These are phyloP conservation scores for Capsicum chinense DNA, from an alignment of 257 asterid genomes.

Conservation along the genomic window DNA sequence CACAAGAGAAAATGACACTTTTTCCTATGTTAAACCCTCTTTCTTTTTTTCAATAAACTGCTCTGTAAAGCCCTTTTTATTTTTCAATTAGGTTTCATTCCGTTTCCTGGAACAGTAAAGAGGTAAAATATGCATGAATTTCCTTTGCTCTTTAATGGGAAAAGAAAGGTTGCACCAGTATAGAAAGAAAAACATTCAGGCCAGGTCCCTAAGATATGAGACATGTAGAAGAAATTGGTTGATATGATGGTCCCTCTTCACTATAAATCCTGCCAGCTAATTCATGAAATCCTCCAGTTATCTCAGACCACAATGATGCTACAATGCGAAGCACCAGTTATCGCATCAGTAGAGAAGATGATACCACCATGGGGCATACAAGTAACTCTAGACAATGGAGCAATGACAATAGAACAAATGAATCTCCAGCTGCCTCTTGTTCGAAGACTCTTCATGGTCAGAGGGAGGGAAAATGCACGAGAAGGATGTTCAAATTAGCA, in stretches of 20 bases:
- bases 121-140: constrained; percentile 26
- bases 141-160: constrained; percentile 6
- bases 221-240: not conserved
- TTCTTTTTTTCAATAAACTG: not conserved
- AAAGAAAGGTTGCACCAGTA: not conserved
- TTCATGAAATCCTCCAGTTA: constrained; percentile 20
- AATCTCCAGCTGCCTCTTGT: not conserved
- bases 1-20: not conserved
- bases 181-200: constrained; percentile 1
- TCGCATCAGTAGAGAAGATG: not conserved
- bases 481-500: constrained; percentile 1
- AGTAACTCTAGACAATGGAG: constrained; percentile 8
- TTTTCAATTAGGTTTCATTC: constrained; percentile 15
- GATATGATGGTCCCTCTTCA: constrained; percentile 10
- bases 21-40: not conserved
- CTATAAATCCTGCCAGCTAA: constrained; percentile 18
- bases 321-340: constrained; percentile 4
- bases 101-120: not conserved
- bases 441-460: constrained; percentile 4
- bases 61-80: not conserved
- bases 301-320: constrained; percentile 22
- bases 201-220: not conserved
- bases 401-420: constrained; percentile 23
- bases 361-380: constrained; percentile 16
- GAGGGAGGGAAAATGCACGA: constrained; percentile 22